These are phyloP conservation scores for Hyaloscypha bicolor DNA, from an alignment of 495 filamentous ascomycete genomes.

Conservation along the genomic window DNA sequence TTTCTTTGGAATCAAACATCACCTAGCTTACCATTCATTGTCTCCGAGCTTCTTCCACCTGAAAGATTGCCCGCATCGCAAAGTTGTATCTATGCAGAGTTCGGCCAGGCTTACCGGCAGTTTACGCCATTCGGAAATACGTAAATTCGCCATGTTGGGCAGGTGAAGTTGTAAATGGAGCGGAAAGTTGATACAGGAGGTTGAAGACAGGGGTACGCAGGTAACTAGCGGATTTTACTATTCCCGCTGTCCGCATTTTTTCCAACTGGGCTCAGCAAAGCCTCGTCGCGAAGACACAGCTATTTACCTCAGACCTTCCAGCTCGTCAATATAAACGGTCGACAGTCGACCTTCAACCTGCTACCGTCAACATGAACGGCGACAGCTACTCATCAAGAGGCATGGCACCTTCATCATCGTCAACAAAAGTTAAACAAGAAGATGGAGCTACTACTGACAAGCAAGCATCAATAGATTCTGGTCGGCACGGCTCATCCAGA, in stretches of 20 bases:
- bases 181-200: too few relatives aligned
- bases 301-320: not conserved
- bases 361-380: constrained; percentile 73
- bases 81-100: constrained; percentile 86
- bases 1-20: not conserved
- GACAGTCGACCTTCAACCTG: not conserved
- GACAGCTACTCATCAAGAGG: constrained; percentile 83
- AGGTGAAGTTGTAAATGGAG: not conserved
- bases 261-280: constrained; percentile 4
- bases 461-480: constrained; percentile 54
- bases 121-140: constrained; percentile 68
- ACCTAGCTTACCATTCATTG: constrained; percentile 71
- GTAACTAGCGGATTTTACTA: constrained; percentile 6
- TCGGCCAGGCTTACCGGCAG: constrained; percentile 78
- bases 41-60: constrained; percentile 82
- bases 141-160: constrained; percentile 25
- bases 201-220: constrained; percentile 9
- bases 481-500: constrained; percentile 67
- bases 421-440: constrained; percentile 34
- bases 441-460: constrained; percentile 38
- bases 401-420: constrained; percentile 42
- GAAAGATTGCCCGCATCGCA: constrained; percentile 92
- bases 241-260: not conserved
- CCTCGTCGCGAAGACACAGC: constrained; percentile 15
- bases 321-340: not conserved